Percentiles rank a stretch among this genome's conserved stretches.
These are phyloP conservation scores for Termitomyces sp. DNA, from an alignment of 768 basidiomycete genomes.

Conservation along the genomic window DNA sequence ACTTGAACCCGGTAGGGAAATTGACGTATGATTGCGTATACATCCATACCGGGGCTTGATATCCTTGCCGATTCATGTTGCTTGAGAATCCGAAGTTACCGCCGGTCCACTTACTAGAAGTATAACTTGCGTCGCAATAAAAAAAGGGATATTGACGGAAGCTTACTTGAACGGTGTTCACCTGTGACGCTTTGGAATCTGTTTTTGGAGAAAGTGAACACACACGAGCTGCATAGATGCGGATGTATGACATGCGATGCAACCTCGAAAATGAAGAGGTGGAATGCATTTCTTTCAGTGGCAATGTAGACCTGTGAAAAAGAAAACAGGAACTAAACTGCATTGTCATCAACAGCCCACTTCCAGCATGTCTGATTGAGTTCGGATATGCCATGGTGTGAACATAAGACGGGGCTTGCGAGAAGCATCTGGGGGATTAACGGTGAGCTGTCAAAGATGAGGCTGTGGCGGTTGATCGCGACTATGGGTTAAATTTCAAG, in stretches of 20 bases:
- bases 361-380: conserved; percentile 3
- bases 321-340: not conserved
- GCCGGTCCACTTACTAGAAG: not conserved
- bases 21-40: not conserved
- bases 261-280: not conserved
- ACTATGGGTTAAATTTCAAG: not conserved
- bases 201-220: not conserved
- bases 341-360: not conserved
- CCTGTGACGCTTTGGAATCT: not conserved
- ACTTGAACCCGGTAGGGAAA: not conserved
- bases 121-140: not conserved
- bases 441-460: not conserved
- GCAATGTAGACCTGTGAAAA: not conserved
- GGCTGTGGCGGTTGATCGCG: not conserved
- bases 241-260: not conserved
- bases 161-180: not conserved
- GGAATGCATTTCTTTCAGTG: not conserved
- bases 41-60: too few species aligned
- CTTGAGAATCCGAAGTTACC: not conserved
- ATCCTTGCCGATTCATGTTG: not conserved
- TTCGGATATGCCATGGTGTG: not conserved
- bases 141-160: not conserved
- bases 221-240: not conserved
- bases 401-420: not conserved
- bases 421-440: not conserved